Conservation (phyloP, 176 grass and related monocot species). For the Avena eriantha region DNA sequence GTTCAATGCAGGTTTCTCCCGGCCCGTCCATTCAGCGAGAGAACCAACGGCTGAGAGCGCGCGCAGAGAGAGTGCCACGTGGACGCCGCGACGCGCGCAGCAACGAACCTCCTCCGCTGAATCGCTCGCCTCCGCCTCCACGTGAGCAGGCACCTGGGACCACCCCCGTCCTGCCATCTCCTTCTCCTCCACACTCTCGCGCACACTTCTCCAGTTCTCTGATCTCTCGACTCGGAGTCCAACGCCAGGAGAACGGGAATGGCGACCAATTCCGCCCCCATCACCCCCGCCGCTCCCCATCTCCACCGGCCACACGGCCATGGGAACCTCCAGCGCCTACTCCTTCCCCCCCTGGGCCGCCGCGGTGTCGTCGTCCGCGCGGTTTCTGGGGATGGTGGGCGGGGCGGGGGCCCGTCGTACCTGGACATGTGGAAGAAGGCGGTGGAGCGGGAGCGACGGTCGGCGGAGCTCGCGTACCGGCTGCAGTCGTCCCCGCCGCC, state of each 20-base stretch:
- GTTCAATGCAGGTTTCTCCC: not conserved
- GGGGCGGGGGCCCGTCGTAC: constrained; percentile 45
- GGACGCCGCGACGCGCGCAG: not conserved
- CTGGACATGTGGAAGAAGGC: constrained; percentile 81
- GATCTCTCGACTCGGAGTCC: not conserved
- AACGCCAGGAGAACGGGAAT: not conserved
- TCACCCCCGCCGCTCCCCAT: constrained; percentile 1
- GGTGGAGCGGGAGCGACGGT: constrained; percentile 57
- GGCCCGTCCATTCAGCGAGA: constrained; percentile 17
- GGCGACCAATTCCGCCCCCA: constrained; percentile 9
- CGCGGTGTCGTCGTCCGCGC: constrained; percentile 23
- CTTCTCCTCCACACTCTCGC: constrained; percentile 28
- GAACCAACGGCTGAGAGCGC: constrained; percentile 19
- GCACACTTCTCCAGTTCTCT: constrained; percentile 10
- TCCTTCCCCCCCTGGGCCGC: constrained; percentile 10
- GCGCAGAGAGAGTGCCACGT: not conserved
- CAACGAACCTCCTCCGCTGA: constrained; percentile 22
- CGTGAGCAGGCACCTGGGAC: not conserved
- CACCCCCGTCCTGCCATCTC: not conserved
- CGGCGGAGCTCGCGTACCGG: constrained; percentile 46
- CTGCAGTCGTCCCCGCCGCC: constrained; percentile 30
- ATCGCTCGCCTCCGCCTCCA: constrained; percentile 13
- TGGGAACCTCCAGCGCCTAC: not conserved
- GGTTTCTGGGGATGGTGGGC: not conserved
- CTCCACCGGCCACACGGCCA: not conserved